A percentile compares a stretch with the other conserved stretches of the same genome.
Conservation (phyloP, 225 moss, liverwort and hornwort genomes). For the Marchantia paleacea region DNA sequence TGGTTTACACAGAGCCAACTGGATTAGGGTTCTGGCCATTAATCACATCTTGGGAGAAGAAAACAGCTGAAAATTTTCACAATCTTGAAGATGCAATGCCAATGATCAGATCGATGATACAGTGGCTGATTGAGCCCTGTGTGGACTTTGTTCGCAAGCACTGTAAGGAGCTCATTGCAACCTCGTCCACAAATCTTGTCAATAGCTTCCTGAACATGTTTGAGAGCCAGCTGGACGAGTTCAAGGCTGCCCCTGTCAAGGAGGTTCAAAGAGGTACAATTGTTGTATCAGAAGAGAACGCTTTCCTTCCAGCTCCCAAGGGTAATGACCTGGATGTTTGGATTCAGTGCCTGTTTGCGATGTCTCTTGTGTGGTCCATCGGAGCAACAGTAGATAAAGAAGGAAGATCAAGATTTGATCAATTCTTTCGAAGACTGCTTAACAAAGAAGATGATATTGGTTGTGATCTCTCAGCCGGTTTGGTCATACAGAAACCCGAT, state of each 20-base stretch:
- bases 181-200: constrained; percentile 61
- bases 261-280: constrained; percentile 35
- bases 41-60: constrained; percentile 63
- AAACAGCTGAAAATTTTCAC: constrained; percentile 47
- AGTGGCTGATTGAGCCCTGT: constrained; percentile 74
- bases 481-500: constrained; percentile 57
- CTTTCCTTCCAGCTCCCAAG: constrained; percentile 34
- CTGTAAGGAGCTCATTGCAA: constrained; percentile 59
- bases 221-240: constrained; percentile 78
- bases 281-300: constrained; percentile 25
- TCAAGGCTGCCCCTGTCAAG: constrained; percentile 37
- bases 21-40: constrained; percentile 76
- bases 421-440: constrained; percentile 53
- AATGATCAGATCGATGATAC: constrained; percentile 49
- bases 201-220: constrained; percentile 74
- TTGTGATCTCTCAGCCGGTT: constrained; percentile 58
- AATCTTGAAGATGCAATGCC: constrained; percentile 45
- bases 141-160: constrained; percentile 66
- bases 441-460: constrained; percentile 53
- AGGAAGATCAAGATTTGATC: constrained; percentile 55
- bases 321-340: constrained; percentile 57
- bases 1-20: constrained; percentile 84
- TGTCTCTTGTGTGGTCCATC: constrained; percentile 61
- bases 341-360: constrained; percentile 63
- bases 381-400: constrained; percentile 68